These are phyloP conservation scores for Sequoiadendron giganteum DNA, from an alignment of 75 land plant genomes.

Conservation along the genomic window DNA sequence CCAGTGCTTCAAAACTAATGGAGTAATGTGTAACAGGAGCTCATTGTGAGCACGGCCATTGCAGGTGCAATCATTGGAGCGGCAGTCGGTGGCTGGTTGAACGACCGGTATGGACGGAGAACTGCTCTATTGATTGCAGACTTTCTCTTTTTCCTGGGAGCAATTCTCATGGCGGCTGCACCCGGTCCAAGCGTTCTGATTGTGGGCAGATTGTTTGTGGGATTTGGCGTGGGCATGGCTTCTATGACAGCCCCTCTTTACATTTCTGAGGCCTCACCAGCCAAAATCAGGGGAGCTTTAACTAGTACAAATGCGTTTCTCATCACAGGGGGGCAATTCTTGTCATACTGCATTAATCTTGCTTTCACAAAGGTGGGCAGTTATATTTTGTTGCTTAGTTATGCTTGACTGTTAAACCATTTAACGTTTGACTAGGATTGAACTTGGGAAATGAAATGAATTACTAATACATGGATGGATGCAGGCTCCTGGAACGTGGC, in stretches of 20 bases:
- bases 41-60: conserved; percentile 82
- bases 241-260: conserved; percentile 87
- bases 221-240: conserved; percentile 83
- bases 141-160: conserved; percentile 66
- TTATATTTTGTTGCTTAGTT: neutral
- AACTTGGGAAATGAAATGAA: neutral
- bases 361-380: conserved; percentile 66
- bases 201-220: conserved; percentile 67
- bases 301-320: conserved; percentile 73
- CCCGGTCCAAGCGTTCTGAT: conserved; percentile 52
- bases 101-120: conserved; percentile 62
- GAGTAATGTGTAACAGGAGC: conserved; percentile 34
- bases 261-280: conserved; percentile 84
- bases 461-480: neutral
- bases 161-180: conserved; percentile 71
- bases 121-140: conserved; percentile 55
- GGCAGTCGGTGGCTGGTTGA: conserved; percentile 65
- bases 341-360: conserved; percentile 69
- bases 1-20: too few relatives aligned
- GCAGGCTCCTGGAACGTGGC: conserved; percentile 81
- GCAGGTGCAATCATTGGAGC: conserved; percentile 89
- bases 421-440: neutral
- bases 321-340: conserved; percentile 83
- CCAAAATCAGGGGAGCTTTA: conserved; percentile 71
- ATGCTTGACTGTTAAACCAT: neutral